phyloP scores from a whole-genome alignment of 495 filamentous ascomycete genomes.

The Acidomyces sp. region DNA sequence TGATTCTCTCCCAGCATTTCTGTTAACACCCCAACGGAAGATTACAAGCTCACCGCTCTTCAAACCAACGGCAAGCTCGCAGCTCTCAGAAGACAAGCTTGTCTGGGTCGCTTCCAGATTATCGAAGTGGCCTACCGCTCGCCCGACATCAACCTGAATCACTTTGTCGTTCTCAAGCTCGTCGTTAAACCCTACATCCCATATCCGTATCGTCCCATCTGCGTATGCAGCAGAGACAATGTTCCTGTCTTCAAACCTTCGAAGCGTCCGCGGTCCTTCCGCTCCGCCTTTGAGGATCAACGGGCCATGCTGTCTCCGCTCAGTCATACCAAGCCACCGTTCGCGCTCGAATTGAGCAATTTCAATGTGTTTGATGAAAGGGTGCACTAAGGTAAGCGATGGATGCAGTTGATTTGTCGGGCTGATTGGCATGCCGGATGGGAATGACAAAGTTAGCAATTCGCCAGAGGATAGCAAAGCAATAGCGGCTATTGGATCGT shows the following conservation, averaged over 20 bases:
- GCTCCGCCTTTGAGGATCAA: conserved; percentile 63
- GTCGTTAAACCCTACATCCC: conserved; percentile 82
- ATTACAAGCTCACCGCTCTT: conserved; percentile 68
- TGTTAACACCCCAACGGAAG: conserved; percentile 76
- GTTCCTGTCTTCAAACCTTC: conserved; percentile 67
- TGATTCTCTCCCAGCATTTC: conserved; percentile 41
- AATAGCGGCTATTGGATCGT: conserved; percentile 79
- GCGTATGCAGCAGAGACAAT: conserved; percentile 71
- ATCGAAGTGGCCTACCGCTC: conserved; percentile 70
- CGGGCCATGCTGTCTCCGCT: conserved; percentile 60
- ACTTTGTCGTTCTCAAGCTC: conserved; percentile 78
- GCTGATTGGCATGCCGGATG: conserved; percentile 75
- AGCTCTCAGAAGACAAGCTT: conserved; percentile 60
- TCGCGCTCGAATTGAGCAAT: conserved; percentile 58
- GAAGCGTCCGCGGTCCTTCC: conserved; percentile 49
- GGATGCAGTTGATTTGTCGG: conserved; percentile 84
- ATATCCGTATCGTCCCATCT: conserved; percentile 75
- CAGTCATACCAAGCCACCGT: conserved; percentile 79
- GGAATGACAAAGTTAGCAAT: conserved; percentile 76
- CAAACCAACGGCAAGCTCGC: conserved; percentile 75
- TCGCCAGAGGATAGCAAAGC: conserved; percentile 74
- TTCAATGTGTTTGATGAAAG: conserved; percentile 59
- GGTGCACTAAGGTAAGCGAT: conserved; percentile 71
- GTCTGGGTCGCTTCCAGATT: conserved; percentile 62
- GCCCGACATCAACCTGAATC: conserved; percentile 71